Base-by-base conservation (phyloP, 352 stramenopile species). In the Pythium apleroticum region DNA sequence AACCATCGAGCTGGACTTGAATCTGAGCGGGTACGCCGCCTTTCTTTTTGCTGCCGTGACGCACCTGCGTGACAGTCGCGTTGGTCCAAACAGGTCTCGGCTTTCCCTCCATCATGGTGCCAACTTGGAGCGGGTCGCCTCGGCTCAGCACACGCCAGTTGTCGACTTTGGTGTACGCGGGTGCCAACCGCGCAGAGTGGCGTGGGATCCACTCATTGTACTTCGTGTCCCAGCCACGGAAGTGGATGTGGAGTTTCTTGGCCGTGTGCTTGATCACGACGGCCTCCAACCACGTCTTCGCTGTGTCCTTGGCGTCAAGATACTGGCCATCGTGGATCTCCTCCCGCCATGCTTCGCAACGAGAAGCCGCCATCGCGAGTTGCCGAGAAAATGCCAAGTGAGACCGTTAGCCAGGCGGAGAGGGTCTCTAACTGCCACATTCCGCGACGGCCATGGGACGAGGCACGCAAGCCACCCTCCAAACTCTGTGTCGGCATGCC, bases 171-270 rank as follows among this genome's bases (percentile, higher is more conserved):
- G 96, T 96, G 45, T 98, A 87, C 61, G 98, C 91, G 1, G 89
- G 91, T 27, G 90, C 85, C 37, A 99, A 75, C 5, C 96, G 83
- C 24, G 80, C 60, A n/a, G 96, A 98, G 61, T 90, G 80, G 41
- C 83, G 87, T 2, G 74, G 56, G n/a, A 99, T 76, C 95, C 95
- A 99, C 72, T 99, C 95, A 73, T 99, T 95, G 94, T 95, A 99
- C 60, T 97, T 91, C 11, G 82, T 55, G 0, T 93, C 91, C 97
- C 97, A 99, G n/a, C 97, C 95, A 60, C 98, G 97, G 71, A 98
- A 99, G 70, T 98, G 96, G 28, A 99, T 85, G 30, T 96, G 76
- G 22, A 98, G 75, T 52, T 77, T n/a, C n/a, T 45, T 14, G 19
- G 27, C 17, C 9, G 62, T 35, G 1, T 65, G 28, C 0, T 68